Percentiles rank a stretch among this genome's conserved stretches.
Evolutionary conservation across 1,284 basidiomycete species (phyloP).

Genomic region (Marasmius fiardii): DNA sequence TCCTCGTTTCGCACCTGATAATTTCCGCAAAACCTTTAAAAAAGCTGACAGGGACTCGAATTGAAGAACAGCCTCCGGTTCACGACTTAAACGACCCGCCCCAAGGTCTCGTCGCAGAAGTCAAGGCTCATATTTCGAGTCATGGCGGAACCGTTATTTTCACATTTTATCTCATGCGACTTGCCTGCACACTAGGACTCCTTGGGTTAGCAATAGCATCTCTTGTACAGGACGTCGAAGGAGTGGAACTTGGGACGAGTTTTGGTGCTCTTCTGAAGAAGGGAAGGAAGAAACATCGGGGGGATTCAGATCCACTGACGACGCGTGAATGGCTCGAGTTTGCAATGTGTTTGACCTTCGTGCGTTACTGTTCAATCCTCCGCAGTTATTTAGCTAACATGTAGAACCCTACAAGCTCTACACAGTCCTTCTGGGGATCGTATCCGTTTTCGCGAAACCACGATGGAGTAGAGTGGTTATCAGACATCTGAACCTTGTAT

Average conservation of each 20-base stretch:
- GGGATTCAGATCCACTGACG: slow-evolving; percentile 7
- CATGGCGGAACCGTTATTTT: slow-evolving; percentile 29
- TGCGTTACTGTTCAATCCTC: slow-evolving; percentile 16
- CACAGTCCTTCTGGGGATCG: slow-evolving; percentile 25
- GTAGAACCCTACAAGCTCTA: slow-evolving; percentile 21
- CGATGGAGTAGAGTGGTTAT: slow-evolving; percentile 26
- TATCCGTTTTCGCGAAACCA: slow-evolving; percentile 23
- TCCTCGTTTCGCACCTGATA: slow-evolving; percentile 25
- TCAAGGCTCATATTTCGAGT: slow-evolving; percentile 22
- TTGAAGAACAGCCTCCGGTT: slow-evolving; percentile 9
- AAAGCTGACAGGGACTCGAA: slow-evolving; percentile 2
- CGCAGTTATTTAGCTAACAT: background rate
- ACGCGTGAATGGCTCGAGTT: slow-evolving; percentile 26
- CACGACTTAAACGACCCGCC: slow-evolving; percentile 8
- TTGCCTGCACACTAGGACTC: slow-evolving; percentile 33
- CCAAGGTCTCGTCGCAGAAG: slow-evolving; percentile 19
- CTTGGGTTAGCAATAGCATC: slow-evolving; percentile 32
- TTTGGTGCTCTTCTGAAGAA: background rate
- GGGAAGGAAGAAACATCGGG: background rate
- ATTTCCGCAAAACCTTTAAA: slow-evolving; percentile 12
- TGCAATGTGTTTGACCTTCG: slow-evolving; percentile 29
- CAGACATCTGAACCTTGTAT: slow-evolving; percentile 32
- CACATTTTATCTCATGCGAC: slow-evolving; percentile 31
- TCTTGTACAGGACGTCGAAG: slow-evolving; percentile 20
- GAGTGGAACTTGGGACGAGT: background rate